phyloP scores from a whole-genome alignment of 2,329 filamentous ascomycete genomes.

The Mycosphaerella sp. region DNA sequence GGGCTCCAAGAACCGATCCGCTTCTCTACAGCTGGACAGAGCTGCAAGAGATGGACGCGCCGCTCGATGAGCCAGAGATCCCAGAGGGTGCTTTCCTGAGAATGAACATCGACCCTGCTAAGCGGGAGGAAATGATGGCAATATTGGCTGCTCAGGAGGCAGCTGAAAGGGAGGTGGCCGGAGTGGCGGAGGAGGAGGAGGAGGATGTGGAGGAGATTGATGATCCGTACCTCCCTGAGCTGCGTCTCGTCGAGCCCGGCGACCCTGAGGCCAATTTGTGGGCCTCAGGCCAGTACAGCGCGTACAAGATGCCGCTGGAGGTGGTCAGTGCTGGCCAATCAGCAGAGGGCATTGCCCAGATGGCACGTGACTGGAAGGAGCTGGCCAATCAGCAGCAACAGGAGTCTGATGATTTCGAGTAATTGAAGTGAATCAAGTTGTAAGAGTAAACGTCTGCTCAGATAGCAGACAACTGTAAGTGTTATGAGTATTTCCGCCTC shows the following conservation, averaged over 20 bases:
- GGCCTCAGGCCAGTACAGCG: constrained; percentile 78
- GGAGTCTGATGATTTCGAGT: not conserved
- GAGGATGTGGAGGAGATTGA: constrained; percentile 45
- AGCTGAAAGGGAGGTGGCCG: constrained; percentile 2
- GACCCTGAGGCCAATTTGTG: constrained; percentile 89
- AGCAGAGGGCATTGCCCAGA: constrained; percentile 66
- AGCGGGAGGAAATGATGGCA: constrained; percentile 11
- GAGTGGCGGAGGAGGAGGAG: too few species aligned
- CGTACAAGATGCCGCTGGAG: constrained; percentile 90
- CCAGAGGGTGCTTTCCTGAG: constrained; percentile 24
- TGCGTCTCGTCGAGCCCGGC: constrained; percentile 73
- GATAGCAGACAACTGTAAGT: not conserved
- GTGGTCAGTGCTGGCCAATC: constrained; percentile 63
- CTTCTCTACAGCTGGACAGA: constrained; percentile 87
- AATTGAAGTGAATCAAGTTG: not conserved
- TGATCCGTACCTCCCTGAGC: constrained; percentile 62
- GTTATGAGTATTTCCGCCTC: not conserved
- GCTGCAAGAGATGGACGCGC: constrained; percentile 65
- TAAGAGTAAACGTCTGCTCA: not conserved
- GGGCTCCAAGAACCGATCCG: constrained; percentile 83
- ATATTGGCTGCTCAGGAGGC: constrained; percentile 5
- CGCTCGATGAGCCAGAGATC: constrained; percentile 30
- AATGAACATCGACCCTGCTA: constrained; percentile 19
- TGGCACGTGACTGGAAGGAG: constrained; percentile 46
- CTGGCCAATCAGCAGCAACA: not conserved